These are phyloP conservation scores for Biscogniauxia sp. DNA, from an alignment of 2,329 filamentous ascomycete species.

Conservation along the genomic window DNA sequence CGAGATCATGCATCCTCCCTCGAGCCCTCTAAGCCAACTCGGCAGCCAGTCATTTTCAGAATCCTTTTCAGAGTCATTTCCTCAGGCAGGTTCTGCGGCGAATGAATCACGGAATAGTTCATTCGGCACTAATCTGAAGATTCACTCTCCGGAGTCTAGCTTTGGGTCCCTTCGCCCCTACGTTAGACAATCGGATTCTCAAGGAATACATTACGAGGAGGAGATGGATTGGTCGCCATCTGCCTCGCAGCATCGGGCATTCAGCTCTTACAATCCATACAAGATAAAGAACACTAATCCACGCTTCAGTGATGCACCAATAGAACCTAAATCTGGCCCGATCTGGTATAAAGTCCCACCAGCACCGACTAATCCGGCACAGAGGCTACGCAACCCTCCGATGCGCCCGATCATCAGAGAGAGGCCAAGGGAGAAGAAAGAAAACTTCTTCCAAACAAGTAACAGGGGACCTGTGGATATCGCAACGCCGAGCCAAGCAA, in stretches of 20 bases:
- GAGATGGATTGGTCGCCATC: conserved; percentile 76
- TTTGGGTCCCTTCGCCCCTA: neutral
- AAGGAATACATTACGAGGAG: conserved; percentile 43
- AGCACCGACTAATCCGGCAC: conserved; percentile 65
- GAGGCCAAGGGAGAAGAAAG: conserved; percentile 43
- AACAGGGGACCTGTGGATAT: conserved; percentile 24
- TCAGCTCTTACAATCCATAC: conserved; percentile 44
- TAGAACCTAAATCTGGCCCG: conserved; percentile 45
- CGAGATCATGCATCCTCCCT: conserved; percentile 25
- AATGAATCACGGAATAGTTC: conserved; percentile 1
- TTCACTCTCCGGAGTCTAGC: conserved; percentile 6
- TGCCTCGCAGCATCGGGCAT: conserved; percentile 53
- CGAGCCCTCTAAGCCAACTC: conserved; percentile 1
- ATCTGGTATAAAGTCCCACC: conserved; percentile 72
- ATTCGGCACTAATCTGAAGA: conserved; percentile 10
- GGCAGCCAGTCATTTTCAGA: neutral
- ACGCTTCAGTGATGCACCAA: conserved; percentile 46
- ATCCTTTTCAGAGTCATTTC: neutral
- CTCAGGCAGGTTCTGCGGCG: neutral
- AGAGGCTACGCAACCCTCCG: conserved; percentile 60
- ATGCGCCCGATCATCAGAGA: conserved; percentile 51
- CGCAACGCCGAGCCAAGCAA: conserved; percentile 12
- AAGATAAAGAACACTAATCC: conserved; percentile 40
- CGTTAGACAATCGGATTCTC: conserved; percentile 10
- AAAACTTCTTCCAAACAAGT: conserved; percentile 47